Evolutionary conservation across 441 rosid species (phyloP).

Genomic region (Adansonia gregorii): DNA sequence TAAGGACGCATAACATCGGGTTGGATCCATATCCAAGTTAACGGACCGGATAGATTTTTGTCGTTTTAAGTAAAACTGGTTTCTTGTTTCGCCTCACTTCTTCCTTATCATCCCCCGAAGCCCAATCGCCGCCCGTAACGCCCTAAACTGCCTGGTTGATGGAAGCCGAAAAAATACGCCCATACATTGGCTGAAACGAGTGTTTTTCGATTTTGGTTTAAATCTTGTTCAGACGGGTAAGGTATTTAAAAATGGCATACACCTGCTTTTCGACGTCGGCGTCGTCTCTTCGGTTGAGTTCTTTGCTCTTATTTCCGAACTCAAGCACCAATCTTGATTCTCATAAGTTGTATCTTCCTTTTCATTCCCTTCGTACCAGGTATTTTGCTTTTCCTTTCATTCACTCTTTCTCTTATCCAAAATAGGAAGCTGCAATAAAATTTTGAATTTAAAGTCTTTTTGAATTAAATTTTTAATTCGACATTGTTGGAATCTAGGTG

Average conservation of each 20-base stretch:
- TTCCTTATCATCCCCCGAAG: not conserved
- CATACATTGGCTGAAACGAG: not conserved
- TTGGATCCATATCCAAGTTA: too few relatives aligned
- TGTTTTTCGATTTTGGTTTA: not conserved
- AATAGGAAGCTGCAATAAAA: not conserved
- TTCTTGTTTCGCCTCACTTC: constrained; percentile 8
- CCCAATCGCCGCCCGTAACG: constrained; percentile 15
- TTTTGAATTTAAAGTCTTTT: not conserved
- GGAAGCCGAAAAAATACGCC: not conserved
- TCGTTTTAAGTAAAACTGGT: not conserved
- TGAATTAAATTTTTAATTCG: not conserved
- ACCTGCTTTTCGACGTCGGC: constrained; percentile 64
- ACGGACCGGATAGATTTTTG: not conserved
- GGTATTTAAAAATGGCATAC: constrained; percentile 54
- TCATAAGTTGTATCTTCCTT: constrained; percentile 45
- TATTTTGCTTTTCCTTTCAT: constrained; percentile 27
- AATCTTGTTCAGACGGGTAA: not conserved
- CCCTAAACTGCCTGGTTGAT: constrained; percentile 8
- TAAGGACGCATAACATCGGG: too few relatives aligned
- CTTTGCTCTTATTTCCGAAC: constrained; percentile 55
- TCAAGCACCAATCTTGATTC: constrained; percentile 51
- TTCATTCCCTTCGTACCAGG: constrained; percentile 60
- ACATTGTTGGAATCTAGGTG: not conserved
- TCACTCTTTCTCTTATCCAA: not conserved
- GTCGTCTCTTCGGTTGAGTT: constrained; percentile 58